phyloP scores from a whole-genome alignment of 2,329 filamentous ascomycete genomes.

The Ophiostoma sp. region DNA sequence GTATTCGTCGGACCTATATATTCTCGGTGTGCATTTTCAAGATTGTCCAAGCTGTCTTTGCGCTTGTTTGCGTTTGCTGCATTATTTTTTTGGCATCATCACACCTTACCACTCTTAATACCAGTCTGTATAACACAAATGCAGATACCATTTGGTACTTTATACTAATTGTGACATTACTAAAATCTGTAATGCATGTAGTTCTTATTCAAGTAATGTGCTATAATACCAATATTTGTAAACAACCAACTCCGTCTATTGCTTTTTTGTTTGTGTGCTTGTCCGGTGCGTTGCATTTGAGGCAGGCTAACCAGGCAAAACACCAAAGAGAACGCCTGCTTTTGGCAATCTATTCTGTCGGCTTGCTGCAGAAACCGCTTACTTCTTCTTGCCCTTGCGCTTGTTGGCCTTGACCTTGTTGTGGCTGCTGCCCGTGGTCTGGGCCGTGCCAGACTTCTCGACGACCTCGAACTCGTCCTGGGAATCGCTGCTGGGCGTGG shows the following conservation, averaged over 20 bases:
- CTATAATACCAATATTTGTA: not conserved
- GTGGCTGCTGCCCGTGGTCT: conserved; percentile 39
- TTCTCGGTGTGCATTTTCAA: too few relatives aligned
- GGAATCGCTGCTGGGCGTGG: conserved; percentile 52
- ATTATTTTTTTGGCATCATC: too few relatives aligned
- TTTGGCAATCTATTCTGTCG: not conserved
- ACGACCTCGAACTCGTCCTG: conserved; percentile 58
- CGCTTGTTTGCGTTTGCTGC: too few relatives aligned
- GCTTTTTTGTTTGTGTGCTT: not conserved
- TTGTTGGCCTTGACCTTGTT: conserved; percentile 44
- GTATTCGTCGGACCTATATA: not conserved
- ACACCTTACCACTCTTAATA: too few relatives aligned
- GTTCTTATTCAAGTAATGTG: not conserved
- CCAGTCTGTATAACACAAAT: too few relatives aligned
- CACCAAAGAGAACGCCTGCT: not conserved
- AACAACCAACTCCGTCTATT: conserved; percentile 13
- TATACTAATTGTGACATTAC: too few relatives aligned
- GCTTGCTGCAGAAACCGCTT: conserved; percentile 11
- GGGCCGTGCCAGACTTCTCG: conserved; percentile 47
- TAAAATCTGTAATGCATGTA: not conserved
- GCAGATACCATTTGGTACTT: too few relatives aligned
- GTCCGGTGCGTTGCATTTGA: not conserved
- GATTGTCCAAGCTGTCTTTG: too few relatives aligned
- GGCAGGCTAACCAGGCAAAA: not conserved
- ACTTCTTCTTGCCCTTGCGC: conserved; percentile 52